Conservation (phyloP, 225 moss, liverwort and hornwort genomes). For the Rhytidiadelphus loreus region DNA sequence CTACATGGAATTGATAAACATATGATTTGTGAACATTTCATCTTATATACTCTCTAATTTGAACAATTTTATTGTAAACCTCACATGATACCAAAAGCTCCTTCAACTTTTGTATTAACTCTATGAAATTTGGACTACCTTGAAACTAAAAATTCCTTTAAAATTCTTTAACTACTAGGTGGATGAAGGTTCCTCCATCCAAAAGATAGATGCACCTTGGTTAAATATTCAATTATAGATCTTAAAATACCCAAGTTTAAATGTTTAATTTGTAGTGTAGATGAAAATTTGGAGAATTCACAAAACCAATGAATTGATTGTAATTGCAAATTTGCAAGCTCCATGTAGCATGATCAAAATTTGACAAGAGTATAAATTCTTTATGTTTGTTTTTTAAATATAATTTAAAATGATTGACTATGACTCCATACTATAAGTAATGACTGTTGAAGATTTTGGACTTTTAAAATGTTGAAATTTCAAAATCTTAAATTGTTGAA, state of each 20-base stretch:
- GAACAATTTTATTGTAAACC: neutral
- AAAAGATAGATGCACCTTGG: neutral
- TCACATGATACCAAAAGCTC: neutral
- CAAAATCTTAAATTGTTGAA: neutral
- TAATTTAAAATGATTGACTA: neutral
- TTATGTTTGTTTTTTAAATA: neutral
- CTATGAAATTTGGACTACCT: neutral
- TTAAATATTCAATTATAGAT: neutral
- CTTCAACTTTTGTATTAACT: neutral
- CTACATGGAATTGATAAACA: too few species aligned
- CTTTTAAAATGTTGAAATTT: neutral
- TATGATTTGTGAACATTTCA: too few species aligned
- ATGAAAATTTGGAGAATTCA: neutral
- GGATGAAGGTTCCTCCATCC: neutral
- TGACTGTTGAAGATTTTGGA: neutral
- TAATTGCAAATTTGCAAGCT: neutral
- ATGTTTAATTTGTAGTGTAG: too few species aligned
- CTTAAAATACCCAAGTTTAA: neutral
- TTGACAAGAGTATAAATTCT: neutral
- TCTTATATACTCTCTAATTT: neutral
- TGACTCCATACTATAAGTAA: rapidly evolving
- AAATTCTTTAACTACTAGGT: neutral
- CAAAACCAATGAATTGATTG: neutral
- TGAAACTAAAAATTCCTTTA: neutral
- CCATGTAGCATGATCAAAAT: neutral